phyloP scores from a whole-genome alignment of 805 yeast genomes.

The Suhomyces pyralidae region DNA sequence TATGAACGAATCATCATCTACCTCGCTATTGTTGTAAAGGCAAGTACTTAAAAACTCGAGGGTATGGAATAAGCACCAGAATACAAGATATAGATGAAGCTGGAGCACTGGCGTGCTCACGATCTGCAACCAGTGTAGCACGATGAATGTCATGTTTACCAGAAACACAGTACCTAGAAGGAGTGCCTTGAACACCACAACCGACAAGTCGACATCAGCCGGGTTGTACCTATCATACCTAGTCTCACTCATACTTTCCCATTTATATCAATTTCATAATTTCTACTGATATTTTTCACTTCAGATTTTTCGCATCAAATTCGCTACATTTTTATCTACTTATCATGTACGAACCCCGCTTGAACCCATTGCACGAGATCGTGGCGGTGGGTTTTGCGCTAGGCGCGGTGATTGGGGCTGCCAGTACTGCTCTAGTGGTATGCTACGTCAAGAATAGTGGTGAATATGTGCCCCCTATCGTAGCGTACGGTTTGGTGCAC shows the following conservation, averaged over 20 bases:
- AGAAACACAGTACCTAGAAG: conserved; percentile 28
- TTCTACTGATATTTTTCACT: neutral
- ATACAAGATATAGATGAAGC: conserved; percentile 4
- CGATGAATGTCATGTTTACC: conserved; percentile 10
- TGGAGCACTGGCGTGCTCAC: conserved; percentile 3
- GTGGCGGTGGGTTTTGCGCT: conserved; percentile 15
- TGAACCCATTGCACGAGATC: conserved; percentile 20
- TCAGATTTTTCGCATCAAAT: neutral
- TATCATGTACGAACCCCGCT: conserved; percentile 11
- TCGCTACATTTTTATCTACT: neutral
- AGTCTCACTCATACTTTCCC: neutral
- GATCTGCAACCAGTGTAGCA: conserved; percentile 1
- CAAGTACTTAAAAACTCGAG: conserved; percentile 83
- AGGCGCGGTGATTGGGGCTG: conserved; percentile 15
- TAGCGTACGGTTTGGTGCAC: conserved; percentile 18
- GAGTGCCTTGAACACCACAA: conserved; percentile 31
- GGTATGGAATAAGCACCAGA: conserved; percentile 61
- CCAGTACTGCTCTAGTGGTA: neutral
- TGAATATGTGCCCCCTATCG: neutral
- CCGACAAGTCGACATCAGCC: conserved; percentile 24
- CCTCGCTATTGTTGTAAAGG: conserved; percentile 60
- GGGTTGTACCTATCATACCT: conserved; percentile 21
- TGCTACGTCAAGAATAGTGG: neutral
- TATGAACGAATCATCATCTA: conserved; percentile 54
- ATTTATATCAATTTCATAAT: neutral